A percentile compares a stretch with the other conserved stretches of the same genome.
phyloP scores from a whole-genome alignment of 2,329 filamentous ascomycete genomes.

The Trichoderma brevicompactum region DNA sequence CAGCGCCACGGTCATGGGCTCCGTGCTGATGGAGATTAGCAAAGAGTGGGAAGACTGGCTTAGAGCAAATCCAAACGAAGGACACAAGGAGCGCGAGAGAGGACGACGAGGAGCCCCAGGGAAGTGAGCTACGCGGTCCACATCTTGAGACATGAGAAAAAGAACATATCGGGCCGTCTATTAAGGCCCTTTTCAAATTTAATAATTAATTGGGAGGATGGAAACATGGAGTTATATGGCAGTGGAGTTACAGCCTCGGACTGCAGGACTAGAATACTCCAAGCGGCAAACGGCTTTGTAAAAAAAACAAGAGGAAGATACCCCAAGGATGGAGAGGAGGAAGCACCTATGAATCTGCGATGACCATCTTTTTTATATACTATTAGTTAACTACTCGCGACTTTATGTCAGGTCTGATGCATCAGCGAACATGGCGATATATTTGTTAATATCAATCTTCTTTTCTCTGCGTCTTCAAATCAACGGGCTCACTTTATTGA shows the following conservation, averaged over 20 bases:
- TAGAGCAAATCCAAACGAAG: constrained; percentile 56
- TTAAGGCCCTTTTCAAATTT: constrained; percentile 1
- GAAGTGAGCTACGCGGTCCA: constrained; percentile 27
- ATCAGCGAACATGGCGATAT: constrained; percentile 10
- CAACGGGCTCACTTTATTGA: not conserved
- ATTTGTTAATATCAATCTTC: constrained; percentile 10
- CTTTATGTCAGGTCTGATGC: constrained; percentile 12
- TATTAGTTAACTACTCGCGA: not conserved
- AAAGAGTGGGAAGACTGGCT: constrained; percentile 93
- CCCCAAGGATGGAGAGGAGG: constrained; percentile 14
- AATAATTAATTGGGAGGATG: constrained; percentile 10
- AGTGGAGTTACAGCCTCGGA: constrained; percentile 11
- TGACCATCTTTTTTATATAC: not conserved
- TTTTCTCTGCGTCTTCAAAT: not conserved
- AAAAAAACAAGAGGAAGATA: constrained; percentile 23
- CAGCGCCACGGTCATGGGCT: constrained; percentile 88
- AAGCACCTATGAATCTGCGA: constrained; percentile 12
- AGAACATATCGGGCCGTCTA: not conserved
- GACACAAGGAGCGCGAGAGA: constrained; percentile 42
- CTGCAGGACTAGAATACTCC: not conserved
- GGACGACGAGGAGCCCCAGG: constrained; percentile 38
- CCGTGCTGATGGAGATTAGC: constrained; percentile 91
- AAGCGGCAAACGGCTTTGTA: constrained; percentile 6
- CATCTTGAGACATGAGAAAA: not conserved
- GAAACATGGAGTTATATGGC: not conserved